Evolutionary conservation across 2,329 filamentous ascomycete genomes (phyloP).

Genomic region (Leptographium galeiforme): DNA sequence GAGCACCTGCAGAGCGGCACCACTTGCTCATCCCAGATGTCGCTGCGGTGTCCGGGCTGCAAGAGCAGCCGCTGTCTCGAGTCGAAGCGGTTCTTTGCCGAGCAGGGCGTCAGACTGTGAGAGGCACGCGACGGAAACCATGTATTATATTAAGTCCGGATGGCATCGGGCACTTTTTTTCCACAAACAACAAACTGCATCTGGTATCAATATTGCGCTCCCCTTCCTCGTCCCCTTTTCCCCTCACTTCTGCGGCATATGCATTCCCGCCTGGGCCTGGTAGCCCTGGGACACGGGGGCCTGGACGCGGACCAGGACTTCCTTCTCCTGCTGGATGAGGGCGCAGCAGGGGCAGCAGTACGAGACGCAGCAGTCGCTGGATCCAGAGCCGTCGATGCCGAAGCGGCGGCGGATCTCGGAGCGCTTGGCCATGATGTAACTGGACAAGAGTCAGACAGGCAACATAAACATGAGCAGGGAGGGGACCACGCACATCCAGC

Average conservation of each 20-base stretch:
- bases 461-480: background rate
- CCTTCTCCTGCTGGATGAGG: conserved; percentile 45
- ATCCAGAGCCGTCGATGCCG: conserved; percentile 35
- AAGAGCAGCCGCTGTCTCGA: conserved; percentile 78
- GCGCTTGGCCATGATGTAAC: conserved; percentile 38
- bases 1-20: conserved; percentile 58
- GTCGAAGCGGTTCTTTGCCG: conserved; percentile 54
- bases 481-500: conserved; percentile 24
- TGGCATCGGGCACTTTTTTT: too few relatives aligned
- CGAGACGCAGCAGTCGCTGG: conserved; percentile 35
- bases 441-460: conserved; percentile 9
- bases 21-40: conserved; percentile 71
- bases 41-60: conserved; percentile 82
- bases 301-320: conserved; percentile 22
- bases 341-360: conserved; percentile 44
- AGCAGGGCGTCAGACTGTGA: conserved; percentile 9
- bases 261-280: conserved; percentile 18
- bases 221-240: too few relatives aligned
- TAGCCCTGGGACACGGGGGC: conserved; percentile 17
- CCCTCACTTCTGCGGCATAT: conserved; percentile 13
- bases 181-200: too few relatives aligned
- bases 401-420: conserved; percentile 38
- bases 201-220: background rate
- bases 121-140: background rate
- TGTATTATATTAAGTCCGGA: background rate